These are phyloP conservation scores for Hypoxylon sp. DNA, from an alignment of 2,329 filamentous ascomycete genomes.

Conservation along the genomic window DNA sequence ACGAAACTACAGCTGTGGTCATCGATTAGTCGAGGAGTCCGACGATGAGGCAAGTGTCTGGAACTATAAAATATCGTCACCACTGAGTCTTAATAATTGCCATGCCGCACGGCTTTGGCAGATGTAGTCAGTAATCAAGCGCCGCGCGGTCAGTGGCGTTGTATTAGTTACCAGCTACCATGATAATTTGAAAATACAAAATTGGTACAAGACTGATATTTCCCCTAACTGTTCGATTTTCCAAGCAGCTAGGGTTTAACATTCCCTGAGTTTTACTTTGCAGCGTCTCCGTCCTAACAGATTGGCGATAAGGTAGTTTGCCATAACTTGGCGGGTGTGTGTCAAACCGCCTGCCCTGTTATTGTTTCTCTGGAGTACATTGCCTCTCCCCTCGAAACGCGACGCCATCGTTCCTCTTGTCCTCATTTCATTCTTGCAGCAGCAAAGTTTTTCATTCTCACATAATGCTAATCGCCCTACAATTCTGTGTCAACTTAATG, in stretches of 20 bases:
- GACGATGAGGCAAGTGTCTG: no score
- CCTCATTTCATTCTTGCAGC: not conserved
- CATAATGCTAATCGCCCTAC: not conserved
- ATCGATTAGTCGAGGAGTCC: no score
- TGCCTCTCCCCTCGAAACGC: not conserved
- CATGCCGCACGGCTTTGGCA: no score
- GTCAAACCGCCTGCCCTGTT: conserved; percentile 8
- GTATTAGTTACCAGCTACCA: not conserved
- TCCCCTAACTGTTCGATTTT: no score
- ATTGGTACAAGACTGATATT: not conserved
- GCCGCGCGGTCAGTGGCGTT: not conserved
- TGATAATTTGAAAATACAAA: not conserved
- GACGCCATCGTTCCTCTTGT: not conserved
- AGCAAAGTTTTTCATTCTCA: not conserved
- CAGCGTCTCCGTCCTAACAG: not conserved
- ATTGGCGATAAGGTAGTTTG: conserved; percentile 12
- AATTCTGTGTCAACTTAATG: not conserved
- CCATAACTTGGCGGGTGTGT: conserved; percentile 4
- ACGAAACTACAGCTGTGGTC: no score
- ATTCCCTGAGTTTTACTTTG: not conserved
- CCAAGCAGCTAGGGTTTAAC: no score
- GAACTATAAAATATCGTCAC: no score
- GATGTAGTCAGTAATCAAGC: no score
- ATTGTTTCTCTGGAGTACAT: not conserved
- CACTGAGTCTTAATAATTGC: no score